phyloP scores from a whole-genome alignment of 768 basidiomycete genomes.

The Auricularia cornea region DNA sequence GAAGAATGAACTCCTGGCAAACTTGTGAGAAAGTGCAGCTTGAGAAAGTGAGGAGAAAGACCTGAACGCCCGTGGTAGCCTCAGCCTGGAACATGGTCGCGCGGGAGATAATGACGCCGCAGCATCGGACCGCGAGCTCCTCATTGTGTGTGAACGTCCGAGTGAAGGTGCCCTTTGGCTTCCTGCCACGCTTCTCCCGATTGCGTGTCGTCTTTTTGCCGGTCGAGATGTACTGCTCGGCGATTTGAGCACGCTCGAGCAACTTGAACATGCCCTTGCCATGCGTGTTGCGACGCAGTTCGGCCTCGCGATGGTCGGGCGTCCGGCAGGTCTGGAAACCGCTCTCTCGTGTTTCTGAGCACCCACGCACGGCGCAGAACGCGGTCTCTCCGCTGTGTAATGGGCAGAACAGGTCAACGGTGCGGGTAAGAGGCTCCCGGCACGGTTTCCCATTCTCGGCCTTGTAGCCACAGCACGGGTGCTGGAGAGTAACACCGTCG shows the following conservation, averaged over 20 bases:
- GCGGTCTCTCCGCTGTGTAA: background rate
- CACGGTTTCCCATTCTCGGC: conserved; percentile 4
- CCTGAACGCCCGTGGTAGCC: conserved; percentile 7
- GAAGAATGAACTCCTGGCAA: background rate
- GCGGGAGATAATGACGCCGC: conserved; percentile 16
- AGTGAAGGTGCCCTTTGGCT: conserved; percentile 8
- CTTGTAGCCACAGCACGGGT: conserved; percentile 16
- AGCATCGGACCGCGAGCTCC: conserved; percentile 18
- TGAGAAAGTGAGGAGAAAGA: background rate
- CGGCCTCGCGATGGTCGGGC: background rate
- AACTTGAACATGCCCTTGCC: conserved; percentile 1
- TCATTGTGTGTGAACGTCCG: conserved; percentile 22
- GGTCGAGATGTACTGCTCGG: background rate
- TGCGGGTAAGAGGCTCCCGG: conserved; percentile 2
- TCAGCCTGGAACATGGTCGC: conserved; percentile 20
- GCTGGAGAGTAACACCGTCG: conserved; percentile 20
- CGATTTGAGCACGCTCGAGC: background rate
- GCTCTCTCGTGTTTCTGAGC: background rate
- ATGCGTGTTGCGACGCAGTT: conserved; percentile 2
- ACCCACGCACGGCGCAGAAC: background rate
- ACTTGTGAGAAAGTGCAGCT: background rate
- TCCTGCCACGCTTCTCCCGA: background rate
- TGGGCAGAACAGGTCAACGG: conserved; percentile 12
- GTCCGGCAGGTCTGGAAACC: background rate
- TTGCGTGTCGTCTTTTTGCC: conserved; percentile 1